These are phyloP conservation scores for Xanthoparmelia taractica DNA, from an alignment of 495 filamentous ascomycete genomes.

Conservation along the genomic window DNA sequence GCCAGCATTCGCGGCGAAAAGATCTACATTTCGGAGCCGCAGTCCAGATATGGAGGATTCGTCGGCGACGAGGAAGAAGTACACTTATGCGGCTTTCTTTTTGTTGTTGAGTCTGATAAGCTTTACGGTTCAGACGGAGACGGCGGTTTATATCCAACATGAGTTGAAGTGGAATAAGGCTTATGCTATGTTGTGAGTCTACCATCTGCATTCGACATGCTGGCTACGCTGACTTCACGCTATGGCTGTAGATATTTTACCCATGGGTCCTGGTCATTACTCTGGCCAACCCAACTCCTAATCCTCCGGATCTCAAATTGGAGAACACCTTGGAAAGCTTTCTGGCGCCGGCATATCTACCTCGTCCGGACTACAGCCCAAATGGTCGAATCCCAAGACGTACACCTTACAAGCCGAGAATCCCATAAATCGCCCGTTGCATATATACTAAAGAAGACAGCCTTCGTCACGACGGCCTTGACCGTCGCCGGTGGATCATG, in stretches of 20 bases:
- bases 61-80: conserved; percentile 64
- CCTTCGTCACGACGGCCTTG: conserved; percentile 73
- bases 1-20: conserved; percentile 32
- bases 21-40: conserved; percentile 53
- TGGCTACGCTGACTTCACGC: neutral
- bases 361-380: conserved; percentile 70
- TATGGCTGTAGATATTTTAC: conserved; percentile 62
- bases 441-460: conserved; percentile 71
- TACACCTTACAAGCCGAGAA: conserved; percentile 45
- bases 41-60: conserved; percentile 52
- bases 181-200: conserved; percentile 89
- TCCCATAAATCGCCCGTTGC: conserved; percentile 51
- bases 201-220: neutral
- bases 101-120: conserved; percentile 68
- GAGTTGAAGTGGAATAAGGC: conserved; percentile 88
- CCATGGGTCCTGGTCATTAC: conserved; percentile 82
- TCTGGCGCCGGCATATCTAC: conserved; percentile 76
- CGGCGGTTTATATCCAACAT: conserved; percentile 86
- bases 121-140: conserved; percentile 88
- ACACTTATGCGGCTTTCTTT: conserved; percentile 78
- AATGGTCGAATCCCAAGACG: conserved; percentile 69
- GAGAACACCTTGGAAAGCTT: conserved; percentile 68
- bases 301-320: conserved; percentile 68
- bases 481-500: conserved; percentile 89
- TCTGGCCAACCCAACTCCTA: conserved; percentile 79